Evolutionary conservation across 306 rosid genomes (phyloP).

Genomic region (Crotalaria pallida): DNA sequence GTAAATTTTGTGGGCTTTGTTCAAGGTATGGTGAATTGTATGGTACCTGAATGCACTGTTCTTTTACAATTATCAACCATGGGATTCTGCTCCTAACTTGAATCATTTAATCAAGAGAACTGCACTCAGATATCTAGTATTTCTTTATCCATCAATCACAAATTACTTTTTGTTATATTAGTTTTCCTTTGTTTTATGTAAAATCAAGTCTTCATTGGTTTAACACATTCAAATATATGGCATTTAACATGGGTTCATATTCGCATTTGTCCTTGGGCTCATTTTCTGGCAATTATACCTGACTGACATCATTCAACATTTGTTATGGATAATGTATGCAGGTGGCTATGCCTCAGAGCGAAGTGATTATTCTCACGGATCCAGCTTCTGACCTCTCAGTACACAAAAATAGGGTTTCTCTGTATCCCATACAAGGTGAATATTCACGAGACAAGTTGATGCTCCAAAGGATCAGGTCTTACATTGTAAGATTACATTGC

Average conservation of each 20-base stretch:
- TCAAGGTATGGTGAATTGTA: no score
- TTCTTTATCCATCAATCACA: no score
- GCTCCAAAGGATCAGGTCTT: conserved; percentile 99
- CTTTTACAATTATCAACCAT: no score
- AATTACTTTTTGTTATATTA: neutral
- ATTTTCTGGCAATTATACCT: neutral
- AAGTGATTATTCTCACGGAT: conserved; percentile 65
- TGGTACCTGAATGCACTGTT: no score
- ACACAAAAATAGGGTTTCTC: conserved; percentile 53
- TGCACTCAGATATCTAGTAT: no score
- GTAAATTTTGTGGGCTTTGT: no score
- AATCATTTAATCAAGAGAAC: no score
- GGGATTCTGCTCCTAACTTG: no score
- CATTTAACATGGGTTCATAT: neutral
- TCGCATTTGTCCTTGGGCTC: conserved; percentile 3
- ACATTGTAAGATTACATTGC: conserved; percentile 80
- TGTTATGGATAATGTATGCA: conserved; percentile 34
- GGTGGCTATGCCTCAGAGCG: conserved; percentile 73
- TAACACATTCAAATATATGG: neutral
- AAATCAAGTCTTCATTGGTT: neutral
- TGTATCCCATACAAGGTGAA: conserved; percentile 76
- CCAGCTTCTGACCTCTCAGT: conserved; percentile 71
- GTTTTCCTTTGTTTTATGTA: neutral
- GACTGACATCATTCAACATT: neutral
- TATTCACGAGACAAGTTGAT: conserved; percentile 92